Evolutionary conservation across 345 rosid species (phyloP).

Genomic region (Eutrema yunnanense): DNA sequence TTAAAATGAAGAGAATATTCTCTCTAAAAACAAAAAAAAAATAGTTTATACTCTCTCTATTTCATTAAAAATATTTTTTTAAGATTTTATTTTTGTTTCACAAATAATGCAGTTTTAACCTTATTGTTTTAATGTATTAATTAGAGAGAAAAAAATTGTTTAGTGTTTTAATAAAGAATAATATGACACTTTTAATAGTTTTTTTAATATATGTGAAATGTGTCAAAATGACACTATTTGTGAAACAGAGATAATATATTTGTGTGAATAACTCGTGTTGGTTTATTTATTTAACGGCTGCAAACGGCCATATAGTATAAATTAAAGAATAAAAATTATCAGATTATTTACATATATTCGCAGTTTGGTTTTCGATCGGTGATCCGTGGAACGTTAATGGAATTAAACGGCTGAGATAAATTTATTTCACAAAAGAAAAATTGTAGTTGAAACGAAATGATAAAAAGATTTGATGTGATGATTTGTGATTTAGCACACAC

Average conservation of each 20-base stretch:
- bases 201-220: too few species aligned
- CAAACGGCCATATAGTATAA: not conserved
- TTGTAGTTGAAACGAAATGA: too few species aligned
- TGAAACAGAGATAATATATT: not conserved
- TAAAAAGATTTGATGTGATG: not conserved
- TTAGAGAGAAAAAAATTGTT: too few species aligned
- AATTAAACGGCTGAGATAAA: not conserved
- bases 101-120: too few species aligned
- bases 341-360: not conserved
- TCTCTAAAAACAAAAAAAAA: not conserved
- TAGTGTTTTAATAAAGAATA: too few species aligned
- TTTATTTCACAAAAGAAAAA: too few species aligned
- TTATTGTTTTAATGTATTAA: too few species aligned
- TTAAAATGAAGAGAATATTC: constrained; percentile 1
- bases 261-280: constrained; percentile 3
- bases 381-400: not conserved
- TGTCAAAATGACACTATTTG: too few species aligned
- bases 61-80: too few species aligned
- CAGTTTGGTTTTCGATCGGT: not conserved
- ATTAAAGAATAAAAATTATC: not conserved
- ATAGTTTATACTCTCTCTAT: rapidly evolving
- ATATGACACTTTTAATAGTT: too few species aligned
- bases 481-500: not conserved
- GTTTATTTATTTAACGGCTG: constrained; percentile 5
- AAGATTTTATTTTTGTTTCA: too few species aligned